Base-by-base conservation (phyloP, 495 filamentous ascomycete species). In the Stereocaulon alpinum region DNA sequence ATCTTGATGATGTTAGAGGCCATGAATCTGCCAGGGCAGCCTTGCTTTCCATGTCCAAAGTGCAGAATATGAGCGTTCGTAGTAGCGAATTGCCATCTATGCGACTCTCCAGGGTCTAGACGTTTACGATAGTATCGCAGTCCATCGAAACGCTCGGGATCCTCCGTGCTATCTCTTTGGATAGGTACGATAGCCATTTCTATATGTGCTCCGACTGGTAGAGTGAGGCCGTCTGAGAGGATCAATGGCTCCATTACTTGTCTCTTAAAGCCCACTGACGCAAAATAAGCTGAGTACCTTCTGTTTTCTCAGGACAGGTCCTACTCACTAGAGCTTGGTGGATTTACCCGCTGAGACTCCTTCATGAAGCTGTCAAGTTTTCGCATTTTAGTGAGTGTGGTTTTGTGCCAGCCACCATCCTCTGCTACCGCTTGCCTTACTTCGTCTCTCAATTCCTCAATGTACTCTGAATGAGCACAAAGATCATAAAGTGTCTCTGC, bases 21-120 rank as follows among this genome's bases (percentile, higher is more conserved):
- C 56, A 82, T 79, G 65, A 81, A 79, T 14, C 79, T 68, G 0
- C 80, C 79, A 6, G 79, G 77, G 55, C 79, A 82, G 0, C 82
- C 79, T 55, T 84, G 77, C 40, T 68, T 55, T 7, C 80, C 79
- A 51, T 75, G 70, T 0, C 79, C 78, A 56, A 80, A 82, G 0
- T 63, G 15, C 4, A 45, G 17, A 0, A n/a, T 45, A 6, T 45
- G 18, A 14, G 42, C 15, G n/a, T 45, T n/a, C 5, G 42, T 45
- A 2, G 42, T 45, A 4, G 10, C 42, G 6, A 45, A 45, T 45
- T 45, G 42, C 2, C 18, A n/a, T 45, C 17, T 45, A 4, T 45
- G 17, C 20, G 42, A 14, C 9, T 45, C 2, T 15, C 42, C 42
- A 5, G 17, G 15, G 4, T 45, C 15, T 6, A n/a, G 42, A 14